Conservation (phyloP, 1,284 basidiomycete species). For the Moesziomyces parantarcticus region DNA sequence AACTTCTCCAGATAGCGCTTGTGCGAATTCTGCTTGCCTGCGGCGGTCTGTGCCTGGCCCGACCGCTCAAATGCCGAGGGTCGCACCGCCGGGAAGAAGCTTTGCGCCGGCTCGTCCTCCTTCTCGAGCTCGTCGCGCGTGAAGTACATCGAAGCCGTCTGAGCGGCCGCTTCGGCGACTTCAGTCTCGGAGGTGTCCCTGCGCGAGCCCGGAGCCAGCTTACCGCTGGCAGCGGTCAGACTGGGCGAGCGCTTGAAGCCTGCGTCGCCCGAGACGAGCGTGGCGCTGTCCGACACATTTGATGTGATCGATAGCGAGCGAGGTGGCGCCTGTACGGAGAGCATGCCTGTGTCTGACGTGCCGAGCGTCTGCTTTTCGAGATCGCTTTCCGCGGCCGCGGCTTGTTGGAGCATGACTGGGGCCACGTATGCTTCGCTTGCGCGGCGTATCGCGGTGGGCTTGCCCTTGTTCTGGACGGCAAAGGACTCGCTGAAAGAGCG, state of each 20-base stretch:
- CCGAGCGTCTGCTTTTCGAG: constrained; percentile 15
- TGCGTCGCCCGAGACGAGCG: constrained; percentile 13
- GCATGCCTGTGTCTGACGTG: constrained; percentile 1
- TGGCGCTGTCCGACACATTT: constrained; percentile 16
- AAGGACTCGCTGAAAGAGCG: constrained; percentile 24
- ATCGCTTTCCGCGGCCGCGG: constrained; percentile 6
- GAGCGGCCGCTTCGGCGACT: constrained; percentile 2
- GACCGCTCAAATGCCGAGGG: constrained; percentile 29
- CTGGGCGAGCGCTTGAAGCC: constrained; percentile 11
- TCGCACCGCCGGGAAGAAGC: constrained; percentile 36
- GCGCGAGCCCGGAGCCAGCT: neutral
- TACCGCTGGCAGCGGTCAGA: neutral
- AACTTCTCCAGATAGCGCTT: constrained; percentile 36
- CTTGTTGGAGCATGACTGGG: neutral
- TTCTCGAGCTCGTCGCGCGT: constrained; percentile 28
- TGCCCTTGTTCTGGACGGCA: constrained; percentile 4
- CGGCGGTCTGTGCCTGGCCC: neutral
- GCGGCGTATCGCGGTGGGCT: neutral
- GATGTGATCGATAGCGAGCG: constrained; percentile 23
- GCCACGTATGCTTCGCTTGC: constrained; percentile 5
- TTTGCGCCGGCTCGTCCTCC: constrained; percentile 15
- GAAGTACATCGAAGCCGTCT: constrained; percentile 24
- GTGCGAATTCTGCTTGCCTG: constrained; percentile 18
- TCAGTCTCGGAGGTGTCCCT: neutral
- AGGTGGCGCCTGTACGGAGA: constrained; percentile 16